Percentiles rank a stretch among this genome's conserved stretches.
Evolutionary conservation across 176 grass and related monocot genomes (phyloP).

Genomic region (Leersia perrieri): DNA sequence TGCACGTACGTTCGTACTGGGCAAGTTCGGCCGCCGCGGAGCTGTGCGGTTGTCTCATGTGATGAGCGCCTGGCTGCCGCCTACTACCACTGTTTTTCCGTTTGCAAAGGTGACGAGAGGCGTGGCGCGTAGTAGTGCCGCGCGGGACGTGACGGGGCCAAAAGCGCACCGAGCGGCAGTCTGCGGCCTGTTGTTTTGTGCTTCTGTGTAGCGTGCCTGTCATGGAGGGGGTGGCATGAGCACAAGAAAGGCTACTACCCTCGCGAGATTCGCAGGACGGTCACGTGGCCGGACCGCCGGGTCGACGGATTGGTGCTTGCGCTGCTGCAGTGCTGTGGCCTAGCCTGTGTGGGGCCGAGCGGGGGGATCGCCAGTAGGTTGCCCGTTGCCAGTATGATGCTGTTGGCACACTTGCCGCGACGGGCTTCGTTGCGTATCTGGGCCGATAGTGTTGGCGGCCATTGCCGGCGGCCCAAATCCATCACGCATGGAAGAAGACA

Average conservation of each 20-base stretch:
- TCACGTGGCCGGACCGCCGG: slow-evolving; percentile 24
- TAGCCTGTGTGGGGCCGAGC: neutral
- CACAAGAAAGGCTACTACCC: neutral
- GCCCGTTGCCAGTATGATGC: neutral
- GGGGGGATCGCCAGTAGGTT: neutral
- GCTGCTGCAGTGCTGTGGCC: neutral
- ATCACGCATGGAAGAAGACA: neutral
- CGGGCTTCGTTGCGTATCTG: neutral
- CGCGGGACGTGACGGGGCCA: neutral
- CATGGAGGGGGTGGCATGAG: slow-evolving; percentile 10
- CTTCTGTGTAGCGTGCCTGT: neutral
- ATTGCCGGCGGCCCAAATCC: neutral
- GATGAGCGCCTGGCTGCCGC: neutral
- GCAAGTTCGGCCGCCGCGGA: neutral
- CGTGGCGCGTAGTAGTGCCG: neutral
- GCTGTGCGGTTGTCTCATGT: neutral
- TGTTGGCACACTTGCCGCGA: neutral
- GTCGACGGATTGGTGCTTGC: neutral
- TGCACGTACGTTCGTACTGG: neutral
- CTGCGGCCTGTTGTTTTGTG: neutral
- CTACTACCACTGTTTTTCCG: neutral
- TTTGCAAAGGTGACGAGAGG: neutral
- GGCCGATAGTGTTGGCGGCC: neutral
- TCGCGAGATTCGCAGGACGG: neutral
- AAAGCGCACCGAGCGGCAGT: slow-evolving; percentile 2